Percentiles rank a stretch among this genome's conserved stretches.
Evolutionary conservation across 805 yeast genomes (phyloP).

Genomic region (Kodamaea leandrae): DNA sequence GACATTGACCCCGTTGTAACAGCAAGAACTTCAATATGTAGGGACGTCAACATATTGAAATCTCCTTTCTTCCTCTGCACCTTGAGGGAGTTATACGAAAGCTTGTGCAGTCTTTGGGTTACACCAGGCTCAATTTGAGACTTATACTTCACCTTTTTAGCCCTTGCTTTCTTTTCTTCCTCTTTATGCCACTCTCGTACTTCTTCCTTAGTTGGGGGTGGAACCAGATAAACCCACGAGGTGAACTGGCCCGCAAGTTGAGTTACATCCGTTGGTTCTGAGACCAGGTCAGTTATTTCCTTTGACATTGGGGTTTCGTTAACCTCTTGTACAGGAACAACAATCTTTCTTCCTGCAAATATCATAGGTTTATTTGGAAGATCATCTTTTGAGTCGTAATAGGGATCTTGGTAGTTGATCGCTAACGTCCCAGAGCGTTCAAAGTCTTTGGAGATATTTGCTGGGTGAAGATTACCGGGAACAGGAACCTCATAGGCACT

Average conservation of each 20-base stretch:
- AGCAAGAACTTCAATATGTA: slow-evolving; percentile 68
- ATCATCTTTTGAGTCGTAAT: slow-evolving; percentile 53
- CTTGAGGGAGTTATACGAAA: slow-evolving; percentile 34
- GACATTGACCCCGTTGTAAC: slow-evolving; percentile 43
- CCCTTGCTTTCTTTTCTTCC: slow-evolving; percentile 13
- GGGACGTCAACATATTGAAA: slow-evolving; percentile 50
- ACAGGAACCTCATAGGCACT: slow-evolving; percentile 21
- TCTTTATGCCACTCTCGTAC: slow-evolving; percentile 35
- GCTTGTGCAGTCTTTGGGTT: slow-evolving; percentile 39
- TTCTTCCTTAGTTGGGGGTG: slow-evolving; percentile 48
- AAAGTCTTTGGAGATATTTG: slow-evolving; percentile 25
- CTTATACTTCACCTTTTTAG: slow-evolving; percentile 17
- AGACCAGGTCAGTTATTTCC: slow-evolving; percentile 4
- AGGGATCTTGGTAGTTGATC: slow-evolving; percentile 60
- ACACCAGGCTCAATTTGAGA: slow-evolving; percentile 55
- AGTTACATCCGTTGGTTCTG: not conserved
- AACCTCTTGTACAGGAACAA: slow-evolving; percentile 29
- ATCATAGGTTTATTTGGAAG: slow-evolving; percentile 53
- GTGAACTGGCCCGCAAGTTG: slow-evolving; percentile 1
- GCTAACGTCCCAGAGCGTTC: slow-evolving; percentile 48
- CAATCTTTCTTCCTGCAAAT: slow-evolving; percentile 66
- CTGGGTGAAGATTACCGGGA: slow-evolving; percentile 19
- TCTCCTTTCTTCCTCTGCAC: slow-evolving; percentile 37
- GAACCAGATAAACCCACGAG: slow-evolving; percentile 44
- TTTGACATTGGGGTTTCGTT: slow-evolving; percentile 9